phyloP scores from a whole-genome alignment of 306 rosid genomes.

The Sindora glabra region DNA sequence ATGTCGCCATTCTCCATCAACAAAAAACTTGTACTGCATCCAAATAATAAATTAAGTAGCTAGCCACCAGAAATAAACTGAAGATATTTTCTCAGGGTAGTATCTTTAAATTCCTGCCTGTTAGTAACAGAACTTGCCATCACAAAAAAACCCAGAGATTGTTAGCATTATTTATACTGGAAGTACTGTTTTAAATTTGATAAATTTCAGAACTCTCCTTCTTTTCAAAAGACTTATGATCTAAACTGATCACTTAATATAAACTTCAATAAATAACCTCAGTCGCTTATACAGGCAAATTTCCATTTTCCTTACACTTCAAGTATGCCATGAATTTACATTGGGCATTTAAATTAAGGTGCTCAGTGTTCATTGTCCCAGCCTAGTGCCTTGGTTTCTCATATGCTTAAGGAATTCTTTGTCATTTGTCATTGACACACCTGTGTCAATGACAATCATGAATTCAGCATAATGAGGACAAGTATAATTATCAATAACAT shows the following conservation, averaged over 20 bases:
- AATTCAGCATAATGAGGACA: neutral
- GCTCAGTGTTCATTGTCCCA: neutral
- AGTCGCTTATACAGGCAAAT: neutral
- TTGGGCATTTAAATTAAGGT: neutral
- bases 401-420: neutral
- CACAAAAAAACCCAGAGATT: neutral
- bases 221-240: neutral
- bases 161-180: neutral
- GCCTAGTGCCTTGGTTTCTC: neutral
- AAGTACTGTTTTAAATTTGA: neutral
- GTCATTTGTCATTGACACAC: neutral
- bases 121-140: no score
- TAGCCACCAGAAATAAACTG: slow-evolving; percentile 8
- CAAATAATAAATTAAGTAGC: slow-evolving; percentile 19
- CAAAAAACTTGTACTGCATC: slow-evolving; percentile 93
- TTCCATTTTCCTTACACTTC: neutral
- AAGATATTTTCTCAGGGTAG: slow-evolving; percentile 2
- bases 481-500: neutral
- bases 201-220: neutral
- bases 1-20: slow-evolving; percentile 95
- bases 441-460: neutral
- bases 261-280: neutral
- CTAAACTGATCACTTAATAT: neutral
- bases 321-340: neutral
- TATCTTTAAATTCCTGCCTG: neutral